A percentile compares a stretch with the other conserved stretches of the same genome.
phyloP scores from a whole-genome alignment of 768 basidiomycete genomes.

The Lanmaoa pseudosensibilis region DNA sequence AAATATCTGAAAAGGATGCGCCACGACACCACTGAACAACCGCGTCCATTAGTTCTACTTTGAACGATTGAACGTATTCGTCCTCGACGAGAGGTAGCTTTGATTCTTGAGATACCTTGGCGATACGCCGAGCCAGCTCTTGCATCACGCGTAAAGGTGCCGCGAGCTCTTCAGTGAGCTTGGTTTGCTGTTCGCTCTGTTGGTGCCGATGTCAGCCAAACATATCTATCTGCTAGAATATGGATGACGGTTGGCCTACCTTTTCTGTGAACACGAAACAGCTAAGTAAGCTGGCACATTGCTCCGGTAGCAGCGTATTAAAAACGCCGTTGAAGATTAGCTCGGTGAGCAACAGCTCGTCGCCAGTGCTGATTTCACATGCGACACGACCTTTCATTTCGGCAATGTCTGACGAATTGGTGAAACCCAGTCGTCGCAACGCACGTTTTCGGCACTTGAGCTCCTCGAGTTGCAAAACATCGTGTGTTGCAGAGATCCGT shows the following conservation, averaged over 20 bases:
- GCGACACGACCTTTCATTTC: conserved; percentile 98
- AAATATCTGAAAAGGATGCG: conserved; percentile 92
- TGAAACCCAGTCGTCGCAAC: conserved; percentile 88
- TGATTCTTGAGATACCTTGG: conserved; percentile 94
- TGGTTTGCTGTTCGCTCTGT: conserved; percentile 82
- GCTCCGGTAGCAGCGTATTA: conserved; percentile 85
- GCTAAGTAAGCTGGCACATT: conserved; percentile 90
- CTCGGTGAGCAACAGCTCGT: conserved; percentile 94
- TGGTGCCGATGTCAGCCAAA: neutral
- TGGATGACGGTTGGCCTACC: conserved; percentile 42
- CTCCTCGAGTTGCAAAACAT: conserved; percentile 94
- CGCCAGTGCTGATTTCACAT: conserved; percentile 97
- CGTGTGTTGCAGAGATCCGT: conserved; percentile 85
- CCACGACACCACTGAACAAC: conserved; percentile 99
- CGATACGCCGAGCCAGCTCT: conserved; percentile 91
- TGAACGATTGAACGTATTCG: conserved; percentile 95
- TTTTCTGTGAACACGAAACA: conserved; percentile 99
- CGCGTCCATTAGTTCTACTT: conserved; percentile 98
- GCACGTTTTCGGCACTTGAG: conserved; percentile 95
- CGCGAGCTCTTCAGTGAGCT: conserved; percentile 90
- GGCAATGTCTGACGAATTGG: conserved; percentile 84
- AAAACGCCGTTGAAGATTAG: conserved; percentile 97
- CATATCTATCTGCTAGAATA: neutral
- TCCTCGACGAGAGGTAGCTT: conserved; percentile 89
- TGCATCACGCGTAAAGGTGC: conserved; percentile 93